Conservation (phyloP, 2,329 filamentous ascomycete species). For the Juglanconis sp. region DNA sequence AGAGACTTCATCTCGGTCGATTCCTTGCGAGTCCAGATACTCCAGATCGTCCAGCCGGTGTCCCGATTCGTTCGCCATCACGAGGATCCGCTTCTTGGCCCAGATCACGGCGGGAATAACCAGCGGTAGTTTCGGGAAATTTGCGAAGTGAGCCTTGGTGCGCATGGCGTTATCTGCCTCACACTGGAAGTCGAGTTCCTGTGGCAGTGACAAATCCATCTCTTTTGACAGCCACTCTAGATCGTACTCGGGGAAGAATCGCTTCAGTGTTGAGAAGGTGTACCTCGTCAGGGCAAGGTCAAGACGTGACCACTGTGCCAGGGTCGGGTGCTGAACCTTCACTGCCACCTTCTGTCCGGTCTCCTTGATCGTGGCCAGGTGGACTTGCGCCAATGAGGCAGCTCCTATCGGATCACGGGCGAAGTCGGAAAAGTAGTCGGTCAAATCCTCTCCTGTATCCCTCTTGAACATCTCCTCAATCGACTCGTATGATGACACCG, state of each 20-base stretch:
- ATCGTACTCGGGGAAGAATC: conserved; percentile 96
- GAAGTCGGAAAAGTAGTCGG: conserved; percentile 85
- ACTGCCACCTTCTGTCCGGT: conserved; percentile 87
- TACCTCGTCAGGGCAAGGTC: conserved; percentile 84
- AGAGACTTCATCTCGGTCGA: conserved; percentile 93
- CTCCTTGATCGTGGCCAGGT: conserved; percentile 80
- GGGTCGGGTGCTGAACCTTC: conserved; percentile 88
- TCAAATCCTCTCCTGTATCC: conserved; percentile 77
- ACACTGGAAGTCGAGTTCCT: conserved; percentile 84
- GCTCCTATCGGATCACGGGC: conserved; percentile 79
- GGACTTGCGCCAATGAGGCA: conserved; percentile 91
- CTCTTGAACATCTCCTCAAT: conserved; percentile 81
- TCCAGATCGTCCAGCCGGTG: conserved; percentile 83
- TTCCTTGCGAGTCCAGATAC: conserved; percentile 79
- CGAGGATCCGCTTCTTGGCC: conserved; percentile 83
- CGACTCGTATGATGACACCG: conserved; percentile 83
- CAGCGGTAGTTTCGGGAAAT: conserved; percentile 71
- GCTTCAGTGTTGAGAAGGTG: conserved; percentile 84
- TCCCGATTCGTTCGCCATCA: conserved; percentile 92
- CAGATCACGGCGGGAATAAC: conserved; percentile 87
- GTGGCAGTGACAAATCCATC: conserved; percentile 85
- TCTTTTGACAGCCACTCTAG: conserved; percentile 92
- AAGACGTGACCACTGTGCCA: conserved; percentile 86
- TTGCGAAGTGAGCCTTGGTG: conserved; percentile 76
- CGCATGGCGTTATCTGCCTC: conserved; percentile 82